These are phyloP conservation scores for Sugiyamaella castrensis DNA, from an alignment of 1,139 yeast species.

Conservation along the genomic window DNA sequence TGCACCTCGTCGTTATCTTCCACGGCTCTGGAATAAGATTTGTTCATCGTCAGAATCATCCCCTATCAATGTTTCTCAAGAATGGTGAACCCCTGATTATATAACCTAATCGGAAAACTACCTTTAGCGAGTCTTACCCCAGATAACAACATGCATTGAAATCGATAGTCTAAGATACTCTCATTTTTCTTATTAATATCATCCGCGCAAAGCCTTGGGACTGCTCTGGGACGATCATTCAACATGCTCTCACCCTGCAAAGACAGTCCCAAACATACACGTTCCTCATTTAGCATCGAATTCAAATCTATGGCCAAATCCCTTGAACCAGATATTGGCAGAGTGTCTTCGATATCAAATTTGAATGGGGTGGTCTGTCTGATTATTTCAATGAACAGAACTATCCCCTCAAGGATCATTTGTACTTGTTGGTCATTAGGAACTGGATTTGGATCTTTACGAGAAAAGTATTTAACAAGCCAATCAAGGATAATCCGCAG, in stretches of 20 bases:
- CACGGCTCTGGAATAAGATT: constrained; percentile 11
- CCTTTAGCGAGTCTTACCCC: constrained; percentile 11
- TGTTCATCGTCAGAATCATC: constrained; percentile 14
- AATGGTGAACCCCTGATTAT: no score
- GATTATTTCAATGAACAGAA: background rate
- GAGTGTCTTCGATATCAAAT: background rate
- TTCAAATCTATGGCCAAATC: background rate
- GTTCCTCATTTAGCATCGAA: constrained; percentile 17
- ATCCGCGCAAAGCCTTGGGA: background rate
- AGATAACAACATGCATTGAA: constrained; percentile 16
- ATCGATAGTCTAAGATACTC: constrained; percentile 1
- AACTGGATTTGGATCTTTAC: background rate
- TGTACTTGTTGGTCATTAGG: background rate
- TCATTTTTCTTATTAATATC: background rate
- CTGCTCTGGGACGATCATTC: constrained; percentile 24
- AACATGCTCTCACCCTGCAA: constrained; percentile 16
- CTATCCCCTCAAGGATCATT: background rate
- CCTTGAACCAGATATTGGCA: background rate
- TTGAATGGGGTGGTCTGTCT: background rate
- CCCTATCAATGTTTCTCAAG: background rate
- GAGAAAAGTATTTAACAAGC: constrained; percentile 10
- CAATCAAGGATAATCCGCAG: constrained; percentile 18
- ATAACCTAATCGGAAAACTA: no score
- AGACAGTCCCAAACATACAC: constrained; percentile 13
- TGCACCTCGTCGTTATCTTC: background rate